Base-by-base conservation (phyloP, 2,329 filamentous ascomycete species). In the Talaromyces sp. region DNA sequence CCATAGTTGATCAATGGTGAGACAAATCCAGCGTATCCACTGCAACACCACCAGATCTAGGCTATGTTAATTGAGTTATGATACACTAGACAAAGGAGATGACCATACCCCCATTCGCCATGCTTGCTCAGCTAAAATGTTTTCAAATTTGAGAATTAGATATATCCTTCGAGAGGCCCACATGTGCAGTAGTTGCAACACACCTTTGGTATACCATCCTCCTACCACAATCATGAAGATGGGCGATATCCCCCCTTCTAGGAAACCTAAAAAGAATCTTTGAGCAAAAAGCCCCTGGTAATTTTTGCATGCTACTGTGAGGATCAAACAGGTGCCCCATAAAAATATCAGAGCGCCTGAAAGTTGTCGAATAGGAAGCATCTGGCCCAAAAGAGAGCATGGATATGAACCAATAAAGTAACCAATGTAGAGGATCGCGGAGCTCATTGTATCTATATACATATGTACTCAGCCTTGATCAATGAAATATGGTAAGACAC, bases 401-500 rank as follows among this genome's bases (percentile, higher is more conserved):
- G 74, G 70, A 15, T 74, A 76, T 66, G 78, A 81, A 55, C 75
- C 78, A 44, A 74, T 77, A 6, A 81, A 69, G 17, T 77, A 77
- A 28, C 78, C 79, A 60, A 78, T 81, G 15, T 75, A 75, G n/a
- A 79, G 32, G 66, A 68, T 4, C 66, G 73, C 74, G 60, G 64
- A 67, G 9, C 65, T 44, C 71, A 66, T 32, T 32, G 30, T 32
- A 32, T 32, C 30, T 32, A 32, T 9, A 32, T 32, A 8, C 30
- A 4, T 32, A 32, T 9, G 8, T 32, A 8, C 30, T 32, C 4
- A 32, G 30, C 30, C 8, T 32, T 8, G 8, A 2, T 11, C 30
- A 32, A 32, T 32, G 2, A 32, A 32, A 32, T 32, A 32, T 4
- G 5, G 30, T 8, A 32, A 49, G 42, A 6, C 22, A n/a, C 47